A percentile compares a stretch with the other conserved stretches of the same genome.
Conservation (phyloP, 2,329 filamentous ascomycete genomes). For the Orbilia brochopaga region DNA sequence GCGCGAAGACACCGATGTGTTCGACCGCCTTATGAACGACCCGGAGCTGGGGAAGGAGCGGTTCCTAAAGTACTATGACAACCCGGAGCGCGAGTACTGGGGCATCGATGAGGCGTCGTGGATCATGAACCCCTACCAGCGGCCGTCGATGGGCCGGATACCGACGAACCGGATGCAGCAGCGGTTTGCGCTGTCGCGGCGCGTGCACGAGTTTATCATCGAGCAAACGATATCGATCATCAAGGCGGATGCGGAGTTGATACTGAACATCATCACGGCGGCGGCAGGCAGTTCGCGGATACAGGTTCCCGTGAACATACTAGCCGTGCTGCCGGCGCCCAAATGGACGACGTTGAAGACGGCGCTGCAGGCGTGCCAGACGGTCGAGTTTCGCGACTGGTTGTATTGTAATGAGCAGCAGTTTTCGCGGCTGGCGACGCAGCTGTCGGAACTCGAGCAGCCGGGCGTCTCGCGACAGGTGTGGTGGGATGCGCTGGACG, state of each 20-base stretch:
- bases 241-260: conserved; percentile 39
- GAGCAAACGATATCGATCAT: conserved; percentile 48
- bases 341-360: conserved; percentile 35
- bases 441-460: conserved; percentile 39
- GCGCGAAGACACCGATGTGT: conserved; percentile 45
- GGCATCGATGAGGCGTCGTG: conserved; percentile 44
- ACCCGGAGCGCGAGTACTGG: conserved; percentile 49
- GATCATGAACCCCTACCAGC: conserved; percentile 49
- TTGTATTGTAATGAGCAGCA: conserved; percentile 48
- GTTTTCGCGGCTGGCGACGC: conserved; percentile 41
- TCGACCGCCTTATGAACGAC: conserved; percentile 40
- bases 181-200: conserved; percentile 38
- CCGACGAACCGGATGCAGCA: conserved; percentile 40
- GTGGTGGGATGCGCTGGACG: conserved; percentile 48
- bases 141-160: conserved; percentile 36
- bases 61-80: conserved; percentile 49
- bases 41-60: conserved; percentile 38
- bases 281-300: conserved; percentile 37
- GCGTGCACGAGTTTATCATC: conserved; percentile 49
- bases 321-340: conserved; percentile 31
- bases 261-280: conserved; percentile 45
- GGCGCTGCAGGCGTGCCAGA: conserved; percentile 35
- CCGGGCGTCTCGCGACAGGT: conserved; percentile 30
- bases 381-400: conserved; percentile 48
- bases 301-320: conserved; percentile 44